phyloP scores from a whole-genome alignment of 768 basidiomycete species.

The Holtermannia corniformis region DNA sequence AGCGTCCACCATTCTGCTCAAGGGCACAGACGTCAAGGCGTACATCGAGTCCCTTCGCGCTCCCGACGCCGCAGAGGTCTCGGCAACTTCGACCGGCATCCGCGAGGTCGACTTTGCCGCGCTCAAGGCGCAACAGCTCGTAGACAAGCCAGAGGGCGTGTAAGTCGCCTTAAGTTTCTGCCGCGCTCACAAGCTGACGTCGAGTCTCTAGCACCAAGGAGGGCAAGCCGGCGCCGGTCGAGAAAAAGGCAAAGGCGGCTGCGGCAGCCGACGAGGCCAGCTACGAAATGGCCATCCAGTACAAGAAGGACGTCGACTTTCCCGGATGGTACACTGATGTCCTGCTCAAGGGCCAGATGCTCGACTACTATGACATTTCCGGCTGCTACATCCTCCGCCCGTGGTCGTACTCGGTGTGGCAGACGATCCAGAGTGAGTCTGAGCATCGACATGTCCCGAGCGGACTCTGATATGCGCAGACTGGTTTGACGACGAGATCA shows the following conservation, averaged over 20 bases:
- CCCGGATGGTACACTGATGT: conserved; percentile 89
- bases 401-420: conserved; percentile 97
- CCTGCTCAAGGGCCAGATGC: conserved; percentile 95
- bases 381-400: conserved; percentile 98
- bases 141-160: conserved; percentile 29
- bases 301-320: conserved; percentile 94
- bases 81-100: conserved; percentile 53
- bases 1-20: conserved; percentile 63
- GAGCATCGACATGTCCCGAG: too few relatives aligned
- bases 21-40: conserved; percentile 61
- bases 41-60: conserved; percentile 62
- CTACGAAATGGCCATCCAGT: conserved; percentile 83
- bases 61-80: conserved; percentile 1
- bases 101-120: conserved; percentile 65
- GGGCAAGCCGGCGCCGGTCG: conserved; percentile 14
- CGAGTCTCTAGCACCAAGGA: conserved; percentile 15
- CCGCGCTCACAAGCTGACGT: not conserved
- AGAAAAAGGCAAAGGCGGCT: conserved; percentile 24
- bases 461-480: conserved; percentile 45
- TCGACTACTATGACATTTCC: conserved; percentile 97
- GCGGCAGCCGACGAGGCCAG: conserved; percentile 57
- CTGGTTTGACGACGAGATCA: conserved; percentile 91
- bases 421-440: conserved; percentile 78
- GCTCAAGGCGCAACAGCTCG: conserved; percentile 47
- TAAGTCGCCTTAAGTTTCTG: too few relatives aligned